Evolutionary conservation across 768 basidiomycete species (phyloP), one percentile per base, ranked within the genome.

Genomic region (Collybia sp.): DNA sequence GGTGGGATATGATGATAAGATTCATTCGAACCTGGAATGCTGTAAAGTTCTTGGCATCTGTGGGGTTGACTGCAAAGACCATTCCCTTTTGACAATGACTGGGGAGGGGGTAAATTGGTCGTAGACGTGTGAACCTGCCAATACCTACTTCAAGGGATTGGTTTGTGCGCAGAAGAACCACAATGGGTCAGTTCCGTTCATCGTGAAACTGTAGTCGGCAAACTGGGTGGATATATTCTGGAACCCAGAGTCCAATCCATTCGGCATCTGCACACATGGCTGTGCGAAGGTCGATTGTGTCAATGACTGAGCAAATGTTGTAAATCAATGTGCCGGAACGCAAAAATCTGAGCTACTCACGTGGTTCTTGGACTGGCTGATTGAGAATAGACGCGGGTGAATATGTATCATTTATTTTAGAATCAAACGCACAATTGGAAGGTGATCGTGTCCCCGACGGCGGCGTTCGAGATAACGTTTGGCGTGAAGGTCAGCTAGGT

Each of bases 161-260:
- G 65, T 68, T 60, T 82, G 79, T 13, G 66, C 69, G 51, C 80
- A 83, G 71, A 69, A 80, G 71, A 83, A 81, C 80, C 80, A 84
- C 18, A 80, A 60, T 10, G 82, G 77, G 2, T 65, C 52, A n/a
- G 68, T 61, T 13, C 65, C 65, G 43, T 65, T 59, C 44, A 82
- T 55, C 36, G 69, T 73, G 64, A 80, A 64, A 42, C 59, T 72
- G 68, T 69, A 79, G 30, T 67, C 54, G 13, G 72, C 72, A 42
- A 75, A 60, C 15, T 42, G 5, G 4, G 62, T 55, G 9, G 72
- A 58, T 19, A 58, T 58, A 30, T 62, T 47, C 54, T 66, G 62
- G 70, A 76, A 83, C 32, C 77, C 79, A 12, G 80, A 82, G 63
- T 77, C 68, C 39, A 73, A 58, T 34, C 76, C 77, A 17, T 50